Base-by-base conservation (phyloP, 305 asterid species). In the Solanum chacoense region DNA sequence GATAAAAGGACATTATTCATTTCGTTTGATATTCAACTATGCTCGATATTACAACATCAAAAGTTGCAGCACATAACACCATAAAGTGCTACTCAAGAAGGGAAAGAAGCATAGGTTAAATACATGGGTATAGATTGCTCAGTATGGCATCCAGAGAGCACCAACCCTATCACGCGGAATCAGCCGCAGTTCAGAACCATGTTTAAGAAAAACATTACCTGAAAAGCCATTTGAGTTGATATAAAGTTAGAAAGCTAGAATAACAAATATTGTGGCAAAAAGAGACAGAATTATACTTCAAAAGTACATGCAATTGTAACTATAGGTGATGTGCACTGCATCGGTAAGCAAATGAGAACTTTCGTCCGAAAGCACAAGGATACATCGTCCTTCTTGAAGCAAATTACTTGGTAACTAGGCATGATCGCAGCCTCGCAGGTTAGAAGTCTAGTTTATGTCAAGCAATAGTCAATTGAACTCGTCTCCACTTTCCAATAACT, bases 141-240 rank as follows among this genome's bases (percentile, higher is more conserved):
- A 86, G 26, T 67, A 35, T 16, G 40, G 63, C 63, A 87, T 74
- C 85, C 55, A 11, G 31, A 4, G 13, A 91, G 94, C 93, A 34
- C 98, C 99, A 75, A 96, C 98, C 88, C 98, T 94, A 89, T 97
- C 99, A 2, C 98, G 95, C 45, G 98, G 98, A 87, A 97, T 97
- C 92, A 96, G 76, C 78, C 96, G 97, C 93, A 95, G 91, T 84
- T 97, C 98, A 2, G 99, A 97, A 84, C 98, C 98, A 90, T 94
- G 98, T 90, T 95, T 94, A 42, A 97, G 99, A 89, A 97, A 97
- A 75, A 97, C 98, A 72, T 96, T 97, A 55, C 98, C 98, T 95
- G 96, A 87, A 92, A 88, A 69, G 34, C 16, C 88, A 24, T 67
- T n/a, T 20, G 55, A 74, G 35, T 75, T 75, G 2, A 74, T 71